Conservation (phyloP, 345 rosid species). For the Brassica cretica region DNA sequence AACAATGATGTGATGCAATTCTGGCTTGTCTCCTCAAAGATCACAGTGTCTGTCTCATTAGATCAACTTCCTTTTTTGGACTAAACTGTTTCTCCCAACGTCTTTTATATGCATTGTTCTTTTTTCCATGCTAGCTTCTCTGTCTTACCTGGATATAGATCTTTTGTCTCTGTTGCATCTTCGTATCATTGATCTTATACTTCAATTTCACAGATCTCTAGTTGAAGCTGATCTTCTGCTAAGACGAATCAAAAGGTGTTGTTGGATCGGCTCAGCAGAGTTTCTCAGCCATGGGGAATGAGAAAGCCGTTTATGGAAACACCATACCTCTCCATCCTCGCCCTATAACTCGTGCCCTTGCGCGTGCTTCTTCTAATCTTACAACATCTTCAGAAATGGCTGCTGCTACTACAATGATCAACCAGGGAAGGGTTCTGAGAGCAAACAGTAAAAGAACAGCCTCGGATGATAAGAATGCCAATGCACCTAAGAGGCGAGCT, state of each 20-base stretch:
- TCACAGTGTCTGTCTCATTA: not conserved
- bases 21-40: not conserved
- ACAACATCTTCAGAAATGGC: constrained; percentile 39
- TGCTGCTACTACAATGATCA: constrained; percentile 36
- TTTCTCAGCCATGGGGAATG: constrained; percentile 55
- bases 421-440: constrained; percentile 39
- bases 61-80: constrained; percentile 3
- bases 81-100: constrained; percentile 23
- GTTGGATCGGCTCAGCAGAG: constrained; percentile 40
- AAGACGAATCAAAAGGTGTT: constrained; percentile 4
- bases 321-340: constrained; percentile 51
- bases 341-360: constrained; percentile 68
- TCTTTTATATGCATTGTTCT: constrained; percentile 10
- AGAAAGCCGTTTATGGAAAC: constrained; percentile 42
- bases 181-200: not conserved
- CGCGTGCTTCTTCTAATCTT: constrained; percentile 44
- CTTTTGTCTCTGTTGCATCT: not conserved
- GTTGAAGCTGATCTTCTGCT: not conserved
- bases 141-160: not conserved
- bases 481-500: constrained; percentile 61
- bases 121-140: not conserved
- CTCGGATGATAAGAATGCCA: constrained; percentile 51
- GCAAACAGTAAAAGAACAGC: constrained; percentile 53
- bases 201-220: constrained; percentile 25
- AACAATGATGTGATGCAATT: constrained; percentile 2